phyloP scores from a whole-genome alignment of 805 yeast species.

The Myxozyma mucilagina region DNA sequence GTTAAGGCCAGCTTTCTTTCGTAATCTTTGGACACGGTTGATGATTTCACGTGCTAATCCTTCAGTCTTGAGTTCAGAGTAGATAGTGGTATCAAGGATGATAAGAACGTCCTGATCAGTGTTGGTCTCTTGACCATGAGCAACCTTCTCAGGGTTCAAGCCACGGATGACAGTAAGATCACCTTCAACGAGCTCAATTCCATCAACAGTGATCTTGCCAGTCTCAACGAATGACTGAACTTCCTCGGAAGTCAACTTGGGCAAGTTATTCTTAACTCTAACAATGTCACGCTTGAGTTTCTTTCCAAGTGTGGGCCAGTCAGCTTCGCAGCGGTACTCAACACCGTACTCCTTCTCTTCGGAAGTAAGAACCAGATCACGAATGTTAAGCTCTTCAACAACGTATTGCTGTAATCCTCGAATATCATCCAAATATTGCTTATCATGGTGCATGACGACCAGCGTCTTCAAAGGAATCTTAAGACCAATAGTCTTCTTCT shows the following conservation, averaged over 20 bases:
- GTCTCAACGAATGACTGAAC: conserved; percentile 71
- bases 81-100: conserved; percentile 81
- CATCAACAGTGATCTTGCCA: conserved; percentile 83
- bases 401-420: conserved; percentile 76
- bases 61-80: conserved; percentile 86
- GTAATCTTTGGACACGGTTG: conserved; percentile 94
- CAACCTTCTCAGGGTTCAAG: conserved; percentile 55
- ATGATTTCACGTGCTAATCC: conserved; percentile 95
- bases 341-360: conserved; percentile 93
- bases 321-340: conserved; percentile 91
- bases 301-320: conserved; percentile 98
- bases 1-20: conserved; percentile 93
- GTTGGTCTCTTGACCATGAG: conserved; percentile 80
- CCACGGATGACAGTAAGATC: conserved; percentile 91
- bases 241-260: conserved; percentile 73
- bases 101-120: conserved; percentile 86
- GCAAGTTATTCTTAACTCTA: conserved; percentile 92
- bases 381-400: conserved; percentile 86
- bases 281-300: conserved; percentile 92
- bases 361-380: conserved; percentile 80
- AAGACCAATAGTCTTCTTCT: conserved; percentile 87
- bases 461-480: conserved; percentile 91
- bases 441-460: conserved; percentile 81
- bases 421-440: conserved; percentile 71
- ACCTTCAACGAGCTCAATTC: conserved; percentile 80